Base-by-base conservation (phyloP, 2,329 filamentous ascomycete species). In the Pseudogymnoascus pannorum region DNA sequence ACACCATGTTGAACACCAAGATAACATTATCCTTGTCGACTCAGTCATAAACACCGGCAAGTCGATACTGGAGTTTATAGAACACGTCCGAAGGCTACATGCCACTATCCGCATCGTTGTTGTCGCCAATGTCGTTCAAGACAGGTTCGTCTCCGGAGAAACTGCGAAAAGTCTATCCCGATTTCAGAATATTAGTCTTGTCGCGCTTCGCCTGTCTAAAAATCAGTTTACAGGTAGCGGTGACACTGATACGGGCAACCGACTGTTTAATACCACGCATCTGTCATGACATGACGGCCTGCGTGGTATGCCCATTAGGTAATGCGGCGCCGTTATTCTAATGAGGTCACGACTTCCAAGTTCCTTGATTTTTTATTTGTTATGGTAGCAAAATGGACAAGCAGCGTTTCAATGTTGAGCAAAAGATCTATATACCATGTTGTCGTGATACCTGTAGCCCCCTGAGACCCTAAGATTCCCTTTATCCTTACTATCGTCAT, bases 11-110 rank as follows among this genome's bases (percentile, higher is more conserved):
- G 6, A 71, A 1, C 71, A 67, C 1, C 69, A 72, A 48, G 57
- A 62, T 12, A 79, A 72, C 0, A 67, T 86, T 0, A 65, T 87
- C 1, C 69, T 87, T 3, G 82, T 86, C 1, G 85, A 87, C 67
- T 83, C 80, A 0, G 82, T 87, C 1, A 71, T 87, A n/a, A 85
- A 87, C 64, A 83, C 67, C 29, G 82, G 84, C 4, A 76, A 75
- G 58, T 77, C 79, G 0, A 67, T 84, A 4, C 62, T 77, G 1
- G 68, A 78, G 1, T 85, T 83, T 65, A 71, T 83, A 14, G 31
- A 74, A 24, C 76, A 73, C 18, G 71, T 86, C n/a, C 77, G 78
- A 5, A 64, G 61, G 0, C 57, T 81, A 0, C 22, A 76, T 61
- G 29, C 68, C 0, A 65, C 63, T 3, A 69, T 82, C 36, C 73